phyloP scores from a whole-genome alignment of 495 filamentous ascomycete genomes.

The Podospora tetraspora region DNA sequence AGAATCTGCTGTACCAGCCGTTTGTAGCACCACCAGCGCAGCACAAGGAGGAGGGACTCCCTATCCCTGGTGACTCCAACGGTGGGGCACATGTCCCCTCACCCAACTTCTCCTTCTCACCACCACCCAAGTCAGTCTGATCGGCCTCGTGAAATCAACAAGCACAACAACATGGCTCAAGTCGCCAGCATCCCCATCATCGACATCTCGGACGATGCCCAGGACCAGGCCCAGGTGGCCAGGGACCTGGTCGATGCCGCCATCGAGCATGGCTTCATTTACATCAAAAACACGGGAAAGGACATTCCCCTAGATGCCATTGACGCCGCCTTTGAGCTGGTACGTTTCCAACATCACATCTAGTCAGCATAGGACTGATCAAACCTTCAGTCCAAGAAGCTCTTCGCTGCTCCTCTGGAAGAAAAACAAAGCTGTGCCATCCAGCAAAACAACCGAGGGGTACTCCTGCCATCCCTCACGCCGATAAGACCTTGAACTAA shows the following conservation, averaged over 20 bases:
- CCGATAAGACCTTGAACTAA: neutral
- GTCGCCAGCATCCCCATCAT: constrained; percentile 69
- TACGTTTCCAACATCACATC: constrained; percentile 31
- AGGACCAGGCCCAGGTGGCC: constrained; percentile 53
- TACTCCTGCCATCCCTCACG: neutral
- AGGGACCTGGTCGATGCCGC: constrained; percentile 74
- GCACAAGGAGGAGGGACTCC: no score
- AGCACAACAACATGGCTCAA: constrained; percentile 30
- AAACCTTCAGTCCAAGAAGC: constrained; percentile 58
- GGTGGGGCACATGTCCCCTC: neutral
- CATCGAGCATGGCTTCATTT: constrained; percentile 79
- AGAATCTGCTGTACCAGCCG: neutral
- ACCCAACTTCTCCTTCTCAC: neutral
- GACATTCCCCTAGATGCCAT: constrained; percentile 65
- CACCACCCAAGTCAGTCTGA: neutral
- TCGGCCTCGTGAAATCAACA: neutral
- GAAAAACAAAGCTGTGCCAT: constrained; percentile 74
- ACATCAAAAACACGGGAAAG: constrained; percentile 62
- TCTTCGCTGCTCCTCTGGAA: constrained; percentile 65
- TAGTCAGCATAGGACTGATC: neutral
- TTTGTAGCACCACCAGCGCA: neutral
- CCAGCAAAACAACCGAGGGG: constrained; percentile 69
- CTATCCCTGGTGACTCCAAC: neutral
- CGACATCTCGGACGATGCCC: constrained; percentile 58
- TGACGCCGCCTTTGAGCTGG: constrained; percentile 68